A percentile compares a stretch with the other conserved stretches of the same genome.
phyloP scores from a whole-genome alignment of 2,329 filamentous ascomycete genomes.

The Bipolaris sorokiniana region DNA sequence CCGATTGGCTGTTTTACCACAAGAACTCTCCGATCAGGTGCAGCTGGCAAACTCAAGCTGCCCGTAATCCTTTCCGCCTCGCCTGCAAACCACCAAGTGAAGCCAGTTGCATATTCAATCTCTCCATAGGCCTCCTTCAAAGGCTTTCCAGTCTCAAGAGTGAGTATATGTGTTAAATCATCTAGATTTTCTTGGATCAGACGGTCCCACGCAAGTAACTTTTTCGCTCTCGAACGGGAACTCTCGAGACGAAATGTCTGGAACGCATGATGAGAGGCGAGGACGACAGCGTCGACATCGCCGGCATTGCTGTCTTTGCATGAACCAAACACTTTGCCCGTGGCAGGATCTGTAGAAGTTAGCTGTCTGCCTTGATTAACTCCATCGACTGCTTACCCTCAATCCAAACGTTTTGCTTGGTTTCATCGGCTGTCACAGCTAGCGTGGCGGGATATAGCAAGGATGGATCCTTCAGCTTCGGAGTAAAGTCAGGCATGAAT shows the following conservation, averaged over 20 bases:
- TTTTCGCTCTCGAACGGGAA: background rate
- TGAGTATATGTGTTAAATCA: background rate
- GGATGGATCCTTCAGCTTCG: no score
- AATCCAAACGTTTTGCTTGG: no score
- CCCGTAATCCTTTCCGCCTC: slow-evolving; percentile 53
- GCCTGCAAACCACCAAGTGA: slow-evolving; percentile 37
- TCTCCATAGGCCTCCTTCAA: slow-evolving; percentile 53
- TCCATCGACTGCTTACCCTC: no score
- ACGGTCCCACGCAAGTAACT: background rate
- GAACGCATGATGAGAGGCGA: slow-evolving; percentile 2
- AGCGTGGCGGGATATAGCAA: no score
- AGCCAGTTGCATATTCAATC: slow-evolving; percentile 28
- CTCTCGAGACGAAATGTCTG: background rate
- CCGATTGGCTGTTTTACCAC: slow-evolving; percentile 47
- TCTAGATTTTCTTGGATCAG: slow-evolving; percentile 1
- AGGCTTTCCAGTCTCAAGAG: slow-evolving; percentile 63
- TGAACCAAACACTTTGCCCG: no score
- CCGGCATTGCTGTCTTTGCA: no score
- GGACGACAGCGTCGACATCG: no score
- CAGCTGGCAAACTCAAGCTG: slow-evolving; percentile 65
- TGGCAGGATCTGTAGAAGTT: no score
- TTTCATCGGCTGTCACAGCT: no score
- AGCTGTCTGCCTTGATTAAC: no score
- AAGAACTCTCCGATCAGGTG: slow-evolving; percentile 37
- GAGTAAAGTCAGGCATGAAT: no score